phyloP scores from a whole-genome alignment of 176 grass and related monocot species.

The Poa pratensis region DNA sequence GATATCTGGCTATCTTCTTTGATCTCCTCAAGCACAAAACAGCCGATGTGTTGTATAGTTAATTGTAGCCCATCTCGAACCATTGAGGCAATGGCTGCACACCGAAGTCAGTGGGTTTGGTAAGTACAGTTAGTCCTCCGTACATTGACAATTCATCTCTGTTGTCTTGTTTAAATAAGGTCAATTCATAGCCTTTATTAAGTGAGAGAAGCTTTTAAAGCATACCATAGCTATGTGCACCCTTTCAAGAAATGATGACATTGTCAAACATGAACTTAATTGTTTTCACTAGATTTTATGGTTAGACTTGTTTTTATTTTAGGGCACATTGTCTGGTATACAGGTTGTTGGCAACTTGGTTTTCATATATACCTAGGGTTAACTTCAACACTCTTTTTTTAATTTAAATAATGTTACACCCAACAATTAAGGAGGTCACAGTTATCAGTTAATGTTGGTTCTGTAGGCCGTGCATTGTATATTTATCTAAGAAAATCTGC shows the following conservation, averaged over 20 bases:
- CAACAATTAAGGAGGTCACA: not conserved
- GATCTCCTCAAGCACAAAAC: slow-evolving; percentile 31
- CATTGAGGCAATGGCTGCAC: slow-evolving; percentile 68
- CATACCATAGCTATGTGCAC: not conserved
- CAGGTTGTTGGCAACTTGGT: not conserved
- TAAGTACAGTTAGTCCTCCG: slow-evolving; percentile 35
- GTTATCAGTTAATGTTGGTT: not conserved
- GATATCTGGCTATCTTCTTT: slow-evolving; percentile 66
- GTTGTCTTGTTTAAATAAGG: not conserved
- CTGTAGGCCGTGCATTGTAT: not conserved
- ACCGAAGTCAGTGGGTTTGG: slow-evolving; percentile 83
- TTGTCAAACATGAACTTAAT: no score
- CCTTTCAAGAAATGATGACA: no score
- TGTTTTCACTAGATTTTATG: no score
- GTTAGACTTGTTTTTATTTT: no score
- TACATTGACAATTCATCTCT: not conserved
- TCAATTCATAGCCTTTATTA: not conserved
- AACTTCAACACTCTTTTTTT: no score
- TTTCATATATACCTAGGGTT: no score
- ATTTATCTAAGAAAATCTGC: not conserved
- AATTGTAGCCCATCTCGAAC: slow-evolving; percentile 59
- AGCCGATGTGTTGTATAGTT: slow-evolving; percentile 47
- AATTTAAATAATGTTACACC: no score
- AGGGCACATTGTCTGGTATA: no score
- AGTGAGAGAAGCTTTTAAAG: not conserved